Percentiles rank a stretch among this genome's conserved stretches.
Evolutionary conservation across 140 eudicot species (phyloP).

Genomic region (Erigeron philadelphicus): DNA sequence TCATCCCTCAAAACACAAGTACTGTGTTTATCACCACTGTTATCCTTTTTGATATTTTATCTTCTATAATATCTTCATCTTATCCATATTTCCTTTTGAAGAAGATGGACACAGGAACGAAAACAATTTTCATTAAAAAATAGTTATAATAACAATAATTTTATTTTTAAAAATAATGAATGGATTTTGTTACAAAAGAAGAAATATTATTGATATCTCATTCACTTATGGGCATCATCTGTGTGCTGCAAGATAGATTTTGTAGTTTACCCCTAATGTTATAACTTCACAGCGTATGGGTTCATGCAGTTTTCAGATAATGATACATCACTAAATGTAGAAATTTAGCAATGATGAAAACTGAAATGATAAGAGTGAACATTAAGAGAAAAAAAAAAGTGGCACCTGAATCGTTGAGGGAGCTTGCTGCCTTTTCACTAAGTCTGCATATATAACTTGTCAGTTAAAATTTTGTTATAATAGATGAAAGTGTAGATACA

Average conservation of each 20-base stretch:
- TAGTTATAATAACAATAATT: neutral
- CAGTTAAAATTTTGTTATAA: conserved; percentile 5
- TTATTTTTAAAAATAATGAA: neutral
- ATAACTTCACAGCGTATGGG: too few relatives aligned
- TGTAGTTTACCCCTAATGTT: too few relatives aligned
- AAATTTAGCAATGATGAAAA: neutral
- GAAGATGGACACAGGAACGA: neutral
- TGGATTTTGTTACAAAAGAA: neutral
- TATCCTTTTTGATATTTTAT: neutral
- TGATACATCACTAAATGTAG: neutral
- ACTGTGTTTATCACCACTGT: neutral
- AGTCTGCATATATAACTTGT: conserved; percentile 42
- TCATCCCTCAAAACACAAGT: neutral
- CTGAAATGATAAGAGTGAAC: neutral
- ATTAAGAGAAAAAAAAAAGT: neutral
- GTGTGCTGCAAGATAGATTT: neutral
- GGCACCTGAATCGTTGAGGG: conserved; percentile 40
- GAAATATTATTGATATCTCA: neutral
- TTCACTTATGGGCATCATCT: neutral
- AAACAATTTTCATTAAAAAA: neutral
- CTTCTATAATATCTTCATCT: neutral
- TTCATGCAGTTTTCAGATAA: neutral
- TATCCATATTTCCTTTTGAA: neutral
- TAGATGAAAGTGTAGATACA: neutral
- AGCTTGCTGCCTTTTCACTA: conserved; percentile 25